A percentile compares a stretch with the other conserved stretches of the same genome.
phyloP scores from a whole-genome alignment of 208 protist species.

The Trypanosomatidae sp. region DNA sequence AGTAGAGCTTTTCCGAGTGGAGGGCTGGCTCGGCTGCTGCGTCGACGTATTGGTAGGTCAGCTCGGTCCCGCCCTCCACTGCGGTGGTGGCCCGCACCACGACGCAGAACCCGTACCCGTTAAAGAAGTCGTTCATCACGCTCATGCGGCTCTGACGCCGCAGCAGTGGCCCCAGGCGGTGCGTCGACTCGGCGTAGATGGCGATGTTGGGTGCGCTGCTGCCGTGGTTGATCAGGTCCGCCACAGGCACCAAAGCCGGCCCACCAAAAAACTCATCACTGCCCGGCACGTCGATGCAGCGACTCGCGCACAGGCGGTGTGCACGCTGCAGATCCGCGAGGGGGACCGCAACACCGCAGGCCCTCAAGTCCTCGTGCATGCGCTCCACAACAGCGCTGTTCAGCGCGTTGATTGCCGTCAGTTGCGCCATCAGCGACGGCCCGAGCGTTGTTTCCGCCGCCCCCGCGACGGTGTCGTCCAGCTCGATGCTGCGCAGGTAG shows the following conservation, averaged over 20 bases:
- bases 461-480: slow-evolving; percentile 13
- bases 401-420: slow-evolving; percentile 34
- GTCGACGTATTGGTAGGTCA: slow-evolving; percentile 67
- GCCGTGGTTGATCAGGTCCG: slow-evolving; percentile 80
- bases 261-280: slow-evolving; percentile 65
- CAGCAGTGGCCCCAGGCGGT: slow-evolving; percentile 11
- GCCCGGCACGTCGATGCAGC: slow-evolving; percentile 66
- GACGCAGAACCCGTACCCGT: slow-evolving; percentile 40
- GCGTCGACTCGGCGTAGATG: slow-evolving; percentile 32
- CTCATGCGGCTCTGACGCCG: slow-evolving; percentile 22
- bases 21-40: slow-evolving; percentile 30
- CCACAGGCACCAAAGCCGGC: slow-evolving; percentile 66
- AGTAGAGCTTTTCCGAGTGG: slow-evolving; percentile 51
- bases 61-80: slow-evolving; percentile 38
- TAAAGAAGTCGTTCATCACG: slow-evolving; percentile 20
- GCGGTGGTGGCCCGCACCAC: slow-evolving; percentile 37
- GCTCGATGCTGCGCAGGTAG: slow-evolving; percentile 48
- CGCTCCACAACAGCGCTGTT: slow-evolving; percentile 26
- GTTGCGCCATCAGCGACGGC: slow-evolving; percentile 6
- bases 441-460: slow-evolving; percentile 21
- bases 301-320: slow-evolving; percentile 57
- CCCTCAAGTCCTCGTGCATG: slow-evolving; percentile 21
- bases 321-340: slow-evolving; percentile 35
- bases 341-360: slow-evolving; percentile 20
- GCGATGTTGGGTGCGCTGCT: slow-evolving; percentile 40